phyloP scores from a whole-genome alignment of 2,329 filamentous ascomycete genomes.

The Aspergillus clavatus region DNA sequence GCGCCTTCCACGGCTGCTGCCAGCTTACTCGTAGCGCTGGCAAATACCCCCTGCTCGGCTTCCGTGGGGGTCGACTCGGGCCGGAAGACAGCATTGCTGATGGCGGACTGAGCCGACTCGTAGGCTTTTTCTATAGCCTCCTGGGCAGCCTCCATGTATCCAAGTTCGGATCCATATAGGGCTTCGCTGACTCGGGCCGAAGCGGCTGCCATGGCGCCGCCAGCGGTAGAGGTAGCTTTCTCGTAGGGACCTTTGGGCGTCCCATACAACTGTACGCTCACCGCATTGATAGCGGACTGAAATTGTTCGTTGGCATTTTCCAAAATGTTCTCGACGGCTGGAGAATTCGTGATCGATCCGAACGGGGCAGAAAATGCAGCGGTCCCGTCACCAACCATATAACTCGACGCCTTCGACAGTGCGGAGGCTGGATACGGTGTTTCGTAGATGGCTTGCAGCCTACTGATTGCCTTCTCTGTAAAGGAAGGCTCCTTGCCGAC shows the following conservation, averaged over 20 bases:
- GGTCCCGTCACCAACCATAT: conserved; percentile 44
- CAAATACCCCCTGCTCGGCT: conserved; percentile 28
- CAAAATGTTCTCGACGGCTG: conserved; percentile 54
- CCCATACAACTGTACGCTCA: conserved; percentile 55
- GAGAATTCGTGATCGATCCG: conserved; percentile 48
- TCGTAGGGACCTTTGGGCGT: conserved; percentile 51
- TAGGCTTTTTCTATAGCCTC: conserved; percentile 52
- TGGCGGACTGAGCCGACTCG: conserved; percentile 51
- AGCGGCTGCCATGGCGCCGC: conserved; percentile 49
- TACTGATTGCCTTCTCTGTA: conserved; percentile 71
- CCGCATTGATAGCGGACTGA: conserved; percentile 55
- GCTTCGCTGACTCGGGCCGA: conserved; percentile 49
- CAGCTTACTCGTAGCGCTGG: conserved; percentile 29
- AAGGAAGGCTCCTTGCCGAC: conserved; percentile 74
- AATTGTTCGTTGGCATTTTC: conserved; percentile 54
- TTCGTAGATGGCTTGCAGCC: conserved; percentile 67
- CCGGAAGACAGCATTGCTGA: conserved; percentile 52
- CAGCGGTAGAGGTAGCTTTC: conserved; percentile 50
- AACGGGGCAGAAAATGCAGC: conserved; percentile 36
- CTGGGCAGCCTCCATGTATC: conserved; percentile 51
- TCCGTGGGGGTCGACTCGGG: neutral
- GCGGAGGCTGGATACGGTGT: conserved; percentile 48
- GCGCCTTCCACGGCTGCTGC: conserved; percentile 34
- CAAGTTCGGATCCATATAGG: conserved; percentile 51
- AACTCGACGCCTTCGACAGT: conserved; percentile 49